Base-by-base conservation (phyloP, 78 protist species). In the Dictyostelium brefeldianum region DNA sequence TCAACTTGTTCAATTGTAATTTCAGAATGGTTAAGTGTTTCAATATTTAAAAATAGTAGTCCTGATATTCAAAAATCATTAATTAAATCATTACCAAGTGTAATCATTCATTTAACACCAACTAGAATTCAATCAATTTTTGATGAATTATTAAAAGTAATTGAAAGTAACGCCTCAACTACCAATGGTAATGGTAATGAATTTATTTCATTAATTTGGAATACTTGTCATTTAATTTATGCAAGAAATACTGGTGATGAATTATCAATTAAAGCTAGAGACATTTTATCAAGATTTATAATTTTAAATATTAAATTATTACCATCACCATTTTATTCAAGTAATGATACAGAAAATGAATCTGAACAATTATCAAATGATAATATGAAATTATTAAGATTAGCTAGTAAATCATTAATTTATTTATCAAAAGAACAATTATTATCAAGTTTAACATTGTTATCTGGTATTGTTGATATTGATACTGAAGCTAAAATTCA, bases 1-100 rank as follows among this genome's bases (percentile, higher is more conserved):
- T 85, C 92, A 0, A 85, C 74, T 1, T 10, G 18, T 9, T 54
- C 83, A 10, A 74, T 57, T 4, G 67, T 29, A 14, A 17, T 74
- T 46, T 20, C 51, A 0, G 92, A 85, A 73, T 85, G 92, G 92
- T 47, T 59, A 22, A 74, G 43, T 27, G 10, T 75, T 15, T 56
- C 75, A 43, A 50, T 27, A 12, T 70, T 78, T 36, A 78, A 78
- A 29, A 48, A 27, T 25, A 17, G 20, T 31, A 9, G 25, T 22
- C 3, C 11, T 20, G 14, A 27, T 6, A 56, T 54, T 56, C 83
- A 78, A 78, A 25, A 20, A 12, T 12, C 25, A 27, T 10, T 78
- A 4, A 18, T 78, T 18, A 31, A 51, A 78, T 51, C 70, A 22
- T 31, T 78, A 54, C 70, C 83, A 51, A 54, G n/a, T n/a, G 47